These are phyloP conservation scores for Coniferiporia weirii DNA, from an alignment of 1,284 basidiomycete species.

Conservation along the genomic window DNA sequence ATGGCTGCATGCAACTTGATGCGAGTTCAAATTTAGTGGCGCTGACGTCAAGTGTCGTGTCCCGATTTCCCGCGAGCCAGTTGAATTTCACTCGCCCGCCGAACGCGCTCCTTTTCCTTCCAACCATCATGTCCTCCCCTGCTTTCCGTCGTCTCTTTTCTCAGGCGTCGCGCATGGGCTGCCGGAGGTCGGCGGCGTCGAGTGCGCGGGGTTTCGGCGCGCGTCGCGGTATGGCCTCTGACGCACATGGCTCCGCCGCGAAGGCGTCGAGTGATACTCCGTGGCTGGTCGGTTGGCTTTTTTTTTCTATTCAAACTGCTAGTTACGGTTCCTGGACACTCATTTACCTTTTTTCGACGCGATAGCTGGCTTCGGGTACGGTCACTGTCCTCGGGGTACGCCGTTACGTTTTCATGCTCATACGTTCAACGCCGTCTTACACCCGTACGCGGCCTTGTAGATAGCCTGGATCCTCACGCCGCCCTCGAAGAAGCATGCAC, in stretches of 20 bases:
- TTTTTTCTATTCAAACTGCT: not conserved
- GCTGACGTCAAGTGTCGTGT: not conserved
- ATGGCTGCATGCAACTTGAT: not conserved
- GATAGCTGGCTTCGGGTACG: slow-evolving; percentile 19
- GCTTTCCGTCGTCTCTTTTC: slow-evolving; percentile 7
- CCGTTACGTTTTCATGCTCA: not conserved
- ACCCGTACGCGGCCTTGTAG: not conserved
- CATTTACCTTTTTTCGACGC: not conserved
- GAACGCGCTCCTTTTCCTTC: not conserved
- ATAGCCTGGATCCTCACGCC: slow-evolving; percentile 14
- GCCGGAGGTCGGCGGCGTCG: slow-evolving; percentile 2
- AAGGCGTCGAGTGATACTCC: slow-evolving; percentile 13
- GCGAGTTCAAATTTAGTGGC: not conserved
- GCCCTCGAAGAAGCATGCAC: slow-evolving; percentile 15
- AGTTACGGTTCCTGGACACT: not conserved
- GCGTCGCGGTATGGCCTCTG: slow-evolving; percentile 16
- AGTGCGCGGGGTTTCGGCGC: not conserved
- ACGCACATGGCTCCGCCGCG: not conserved
- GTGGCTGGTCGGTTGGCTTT: slow-evolving; percentile 14
- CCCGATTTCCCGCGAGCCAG: not conserved
- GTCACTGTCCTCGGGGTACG: slow-evolving; percentile 19
- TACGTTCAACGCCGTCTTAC: not conserved
- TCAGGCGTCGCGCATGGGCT: not conserved
- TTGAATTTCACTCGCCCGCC: not conserved
- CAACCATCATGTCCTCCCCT: slow-evolving; percentile 11